Base-by-base conservation (phyloP, 2,329 filamentous ascomycete species). In the Penicillium paneum region DNA sequence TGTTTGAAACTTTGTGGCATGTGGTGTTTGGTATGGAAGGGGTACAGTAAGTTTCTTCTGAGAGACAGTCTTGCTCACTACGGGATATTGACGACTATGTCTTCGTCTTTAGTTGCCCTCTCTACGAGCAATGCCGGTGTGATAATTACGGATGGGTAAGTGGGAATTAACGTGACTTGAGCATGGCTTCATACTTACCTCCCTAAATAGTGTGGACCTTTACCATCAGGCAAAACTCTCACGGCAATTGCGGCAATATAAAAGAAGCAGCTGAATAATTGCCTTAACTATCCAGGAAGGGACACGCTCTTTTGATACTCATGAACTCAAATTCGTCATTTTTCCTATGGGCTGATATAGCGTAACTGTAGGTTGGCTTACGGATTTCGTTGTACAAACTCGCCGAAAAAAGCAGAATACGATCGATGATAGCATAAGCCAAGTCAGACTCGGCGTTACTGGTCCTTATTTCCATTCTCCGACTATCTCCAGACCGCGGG, bases 1-100 rank as follows among this genome's bases (percentile, higher is more conserved):
- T 67, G 0, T 57, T 66, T 36, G 64, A 67, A 38, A 60, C 56
- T 52, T 19, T 65, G 15, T 67, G 64, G 64, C 64, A 67, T 59
- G 39, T 66, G 17, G 52, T 66, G 11, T 65, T 66, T 48, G 51
- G 54, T 17, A 57, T 56, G 47, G 51, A 55, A 21, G 49, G 46
- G 13, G 32, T 63, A 7, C 44, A 59, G 62, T 64, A 45, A 21
- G 62, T 64, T 8, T 12, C 6, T 5, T 39, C 7, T 15, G 13
- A 26, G n/a, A 17, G 10, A 24, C 4, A n/a, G 6, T n/a, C 19
- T 13, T 8, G 5, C 8, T 5, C 10, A 17, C 12, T 15, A 2
- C 5, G n/a, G 11, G 8, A 17, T n/a, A 24, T 36, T 47, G 21
- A 35, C 5, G 0, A 8, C 11, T 12, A 6, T 8, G 1, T n/a